These are phyloP conservation scores for Erysimum cheiranthoides DNA, from an alignment of 345 rosid species.

Conservation along the genomic window DNA sequence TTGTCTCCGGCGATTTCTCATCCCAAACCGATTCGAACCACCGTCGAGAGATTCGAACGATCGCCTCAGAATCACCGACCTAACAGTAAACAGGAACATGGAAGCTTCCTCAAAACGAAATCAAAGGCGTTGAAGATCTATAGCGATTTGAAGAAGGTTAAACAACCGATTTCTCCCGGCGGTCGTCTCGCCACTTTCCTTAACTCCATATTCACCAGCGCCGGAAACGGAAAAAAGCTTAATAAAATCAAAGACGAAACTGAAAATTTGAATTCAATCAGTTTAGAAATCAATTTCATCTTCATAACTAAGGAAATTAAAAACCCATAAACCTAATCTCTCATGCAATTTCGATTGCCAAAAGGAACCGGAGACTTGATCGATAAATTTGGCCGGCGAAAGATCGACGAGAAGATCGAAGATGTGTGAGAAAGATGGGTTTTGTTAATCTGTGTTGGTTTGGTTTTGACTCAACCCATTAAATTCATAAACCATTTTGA, in stretches of 20 bases:
- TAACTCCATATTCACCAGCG: slow-evolving; percentile 70
- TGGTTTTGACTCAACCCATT: no score
- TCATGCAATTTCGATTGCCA: no score
- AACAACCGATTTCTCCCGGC: slow-evolving; percentile 95
- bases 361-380: no score
- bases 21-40: slow-evolving; percentile 65
- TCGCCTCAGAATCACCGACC: slow-evolving; percentile 15
- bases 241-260: slow-evolving; percentile 11
- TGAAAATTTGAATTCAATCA: no score
- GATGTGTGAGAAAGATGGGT: no score
- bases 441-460: no score
- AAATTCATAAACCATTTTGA: no score
- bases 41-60: slow-evolving; percentile 36
- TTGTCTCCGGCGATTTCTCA: slow-evolving; percentile 23
- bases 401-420: no score
- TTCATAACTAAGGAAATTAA: no score
- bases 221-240: slow-evolving; percentile 48
- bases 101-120: slow-evolving; percentile 66
- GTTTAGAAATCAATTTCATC: no score
- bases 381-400: no score
- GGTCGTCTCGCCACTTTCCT: slow-evolving; percentile 76
- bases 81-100: slow-evolving; percentile 45
- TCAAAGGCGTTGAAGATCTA: slow-evolving; percentile 82
- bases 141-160: slow-evolving; percentile 76
- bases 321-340: no score